Base-by-base conservation (phyloP, 192 early-diverging fungal genomes). In the Coemansia sp. region DNA sequence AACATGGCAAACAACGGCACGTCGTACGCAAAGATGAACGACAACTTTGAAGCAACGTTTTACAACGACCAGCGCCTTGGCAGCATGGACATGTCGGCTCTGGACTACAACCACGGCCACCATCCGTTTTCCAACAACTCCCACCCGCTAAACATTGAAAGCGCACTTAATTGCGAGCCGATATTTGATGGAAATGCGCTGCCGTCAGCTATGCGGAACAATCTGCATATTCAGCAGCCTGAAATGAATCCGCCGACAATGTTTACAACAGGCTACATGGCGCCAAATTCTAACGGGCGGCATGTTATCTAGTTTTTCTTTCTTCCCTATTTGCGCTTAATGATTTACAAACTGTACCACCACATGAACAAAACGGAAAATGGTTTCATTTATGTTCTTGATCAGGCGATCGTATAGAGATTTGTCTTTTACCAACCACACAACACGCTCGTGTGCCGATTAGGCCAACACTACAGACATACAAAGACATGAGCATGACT, bases 181-280 rank as follows among this genome's bases (percentile, higher is more conserved):
- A 2, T 4, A 2, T 67, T 57, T 29, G 67, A 68, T 29, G 58
- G 56, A 13, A 61, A 68, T 13, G 50, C 53, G 24, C 47, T 78
- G 20, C 70, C 69, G 1, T 35, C 63, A 54, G 61, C 62, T 0
- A 5, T 72, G 32, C 59, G 70, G 14, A 59, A 50, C 37, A 72
- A 72, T 22, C 50, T 78, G 26, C 69, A 78, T 45, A 72, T 72
- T 20, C 75, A 71, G 43, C n/a, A 57, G 18, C 75, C 75, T 5
- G 61, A 58, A 3, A 38, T 69, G 18, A 62, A 59, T 45, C 52
- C 55, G 19, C 66, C 72, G 0, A 43, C 59, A 11, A 65, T 68
- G 66, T 65, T 72, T 51, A 29, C 43, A n/a, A 23, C 50, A 11
- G 41, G 45, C 13, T 60, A 55, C 16, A 11, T 26, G 8, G 54